Conservation (phyloP, 345 rosid genomes). For the Boechera divaricarpa region DNA sequence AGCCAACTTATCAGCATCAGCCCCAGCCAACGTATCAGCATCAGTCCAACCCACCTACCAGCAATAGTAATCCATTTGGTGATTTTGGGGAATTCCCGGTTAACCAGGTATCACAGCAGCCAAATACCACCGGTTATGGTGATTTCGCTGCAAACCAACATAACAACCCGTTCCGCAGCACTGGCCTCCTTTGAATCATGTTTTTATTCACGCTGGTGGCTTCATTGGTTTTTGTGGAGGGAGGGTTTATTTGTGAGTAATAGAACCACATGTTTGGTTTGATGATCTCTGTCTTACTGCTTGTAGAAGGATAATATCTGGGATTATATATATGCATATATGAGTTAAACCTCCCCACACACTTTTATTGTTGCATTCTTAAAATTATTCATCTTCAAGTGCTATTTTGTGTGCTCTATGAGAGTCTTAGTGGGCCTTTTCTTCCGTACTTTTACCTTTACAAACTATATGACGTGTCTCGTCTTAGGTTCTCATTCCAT, state of each 20-base stretch:
- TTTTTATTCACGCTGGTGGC: constrained; percentile 23
- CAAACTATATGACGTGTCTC: background rate
- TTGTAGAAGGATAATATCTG: constrained; percentile 14
- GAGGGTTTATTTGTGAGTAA: constrained; percentile 42
- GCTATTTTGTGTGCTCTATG: background rate
- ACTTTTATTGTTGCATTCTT: background rate
- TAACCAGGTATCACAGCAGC: constrained; percentile 42
- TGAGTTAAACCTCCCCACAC: background rate
- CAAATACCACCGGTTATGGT: constrained; percentile 42
- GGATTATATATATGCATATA: constrained; percentile 37
- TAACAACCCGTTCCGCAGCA: constrained; percentile 50
- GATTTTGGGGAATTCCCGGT: constrained; percentile 49
- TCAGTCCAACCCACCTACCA: constrained; percentile 35
- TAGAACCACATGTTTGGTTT: constrained; percentile 41
- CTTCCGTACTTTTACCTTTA: background rate
- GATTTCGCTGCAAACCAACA: constrained; percentile 45
- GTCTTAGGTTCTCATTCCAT: constrained; percentile 12
- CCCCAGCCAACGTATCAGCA: constrained; percentile 54
- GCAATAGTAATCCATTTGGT: constrained; percentile 75
- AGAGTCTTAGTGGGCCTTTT: background rate
- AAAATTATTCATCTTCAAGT: background rate
- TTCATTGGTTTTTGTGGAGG: constrained; percentile 20
- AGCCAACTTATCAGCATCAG: constrained; percentile 60
- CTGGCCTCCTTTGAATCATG: constrained; percentile 63
- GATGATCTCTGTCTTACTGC: constrained; percentile 29